These are phyloP conservation scores for Chlamydomonas reinhardtii DNA, from an alignment of 163 green algal species.

Conservation along the genomic window DNA sequence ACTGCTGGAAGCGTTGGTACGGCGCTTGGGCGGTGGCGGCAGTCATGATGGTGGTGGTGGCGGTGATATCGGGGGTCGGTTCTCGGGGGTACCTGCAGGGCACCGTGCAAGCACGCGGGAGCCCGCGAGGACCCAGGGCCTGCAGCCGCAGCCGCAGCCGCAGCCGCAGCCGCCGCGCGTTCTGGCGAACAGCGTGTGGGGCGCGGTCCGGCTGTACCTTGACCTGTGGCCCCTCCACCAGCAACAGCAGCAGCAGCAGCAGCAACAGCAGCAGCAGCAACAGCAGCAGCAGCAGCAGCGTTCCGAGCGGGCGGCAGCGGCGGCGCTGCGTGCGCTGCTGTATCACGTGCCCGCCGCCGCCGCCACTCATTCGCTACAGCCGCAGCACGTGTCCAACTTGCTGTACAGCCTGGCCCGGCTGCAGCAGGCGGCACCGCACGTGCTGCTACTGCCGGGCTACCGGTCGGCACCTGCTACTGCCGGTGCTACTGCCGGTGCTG, in stretches of 20 bases:
- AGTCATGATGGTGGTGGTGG: no score
- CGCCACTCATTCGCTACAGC: constrained; percentile 7
- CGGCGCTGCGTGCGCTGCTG: constrained; percentile 12
- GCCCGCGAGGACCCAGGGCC: no score
- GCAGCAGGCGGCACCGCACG: neutral
- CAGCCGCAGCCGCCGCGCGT: neutral
- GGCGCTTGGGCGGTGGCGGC: neutral
- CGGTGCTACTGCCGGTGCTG: no score
- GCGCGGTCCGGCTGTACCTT: neutral
- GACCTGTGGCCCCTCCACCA: neutral
- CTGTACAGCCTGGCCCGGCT: constrained; percentile 32
- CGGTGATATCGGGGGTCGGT: no score
- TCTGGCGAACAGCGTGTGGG: constrained; percentile 29
- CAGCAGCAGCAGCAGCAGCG: neutral
- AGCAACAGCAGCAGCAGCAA: neutral
- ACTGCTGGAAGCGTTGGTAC: constrained; percentile 4
- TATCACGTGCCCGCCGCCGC: neutral
- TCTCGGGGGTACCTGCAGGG: no score
- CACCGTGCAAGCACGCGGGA: no score
- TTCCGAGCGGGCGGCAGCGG: neutral
- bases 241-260: neutral
- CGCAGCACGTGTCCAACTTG: constrained; percentile 49
- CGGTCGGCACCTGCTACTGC: no score
- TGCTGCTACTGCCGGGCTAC: neutral
- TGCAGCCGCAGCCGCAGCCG: neutral